phyloP scores from a whole-genome alignment of 2,329 filamentous ascomycete genomes.

The Coleophoma cylindrospora region DNA sequence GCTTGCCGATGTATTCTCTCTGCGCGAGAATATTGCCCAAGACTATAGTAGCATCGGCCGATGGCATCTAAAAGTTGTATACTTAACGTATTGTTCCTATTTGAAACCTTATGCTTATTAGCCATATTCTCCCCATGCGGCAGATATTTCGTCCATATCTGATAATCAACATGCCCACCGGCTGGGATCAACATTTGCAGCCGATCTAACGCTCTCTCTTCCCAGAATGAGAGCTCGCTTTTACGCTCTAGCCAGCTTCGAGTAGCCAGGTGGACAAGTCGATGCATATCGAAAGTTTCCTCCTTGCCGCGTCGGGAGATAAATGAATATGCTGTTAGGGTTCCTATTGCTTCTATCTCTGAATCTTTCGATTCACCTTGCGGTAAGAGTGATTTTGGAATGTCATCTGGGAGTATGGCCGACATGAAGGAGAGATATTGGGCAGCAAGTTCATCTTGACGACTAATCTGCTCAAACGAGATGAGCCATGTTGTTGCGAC shows the following conservation, averaged over 20 bases:
- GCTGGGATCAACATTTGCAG: no score
- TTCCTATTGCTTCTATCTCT: slow-evolving; percentile 1
- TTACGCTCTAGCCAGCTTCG: not conserved
- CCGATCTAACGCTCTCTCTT: no score
- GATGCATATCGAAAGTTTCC: not conserved
- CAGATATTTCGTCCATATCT: no score
- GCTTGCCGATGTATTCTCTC: not conserved
- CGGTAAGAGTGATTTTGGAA: slow-evolving; percentile 2
- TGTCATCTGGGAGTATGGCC: not conserved
- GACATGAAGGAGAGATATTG: slow-evolving; percentile 4
- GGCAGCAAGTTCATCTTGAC: not conserved
- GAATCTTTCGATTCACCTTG: not conserved
- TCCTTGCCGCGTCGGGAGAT: not conserved
- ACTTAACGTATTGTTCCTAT: no score
- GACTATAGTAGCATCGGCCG: not conserved
- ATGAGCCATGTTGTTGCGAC: slow-evolving; percentile 6
- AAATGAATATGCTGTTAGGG: slow-evolving; percentile 4
- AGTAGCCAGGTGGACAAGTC: slow-evolving; percentile 1
- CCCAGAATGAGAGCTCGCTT: not conserved
- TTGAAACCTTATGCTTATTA: no score
- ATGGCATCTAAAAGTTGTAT: no score
- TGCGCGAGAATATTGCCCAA: not conserved
- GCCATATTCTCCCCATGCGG: no score
- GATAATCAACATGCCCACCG: no score
- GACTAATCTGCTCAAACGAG: slow-evolving; percentile 7